Conservation (phyloP, 169 alveolate genomes). For the Babesia bigemina region DNA sequence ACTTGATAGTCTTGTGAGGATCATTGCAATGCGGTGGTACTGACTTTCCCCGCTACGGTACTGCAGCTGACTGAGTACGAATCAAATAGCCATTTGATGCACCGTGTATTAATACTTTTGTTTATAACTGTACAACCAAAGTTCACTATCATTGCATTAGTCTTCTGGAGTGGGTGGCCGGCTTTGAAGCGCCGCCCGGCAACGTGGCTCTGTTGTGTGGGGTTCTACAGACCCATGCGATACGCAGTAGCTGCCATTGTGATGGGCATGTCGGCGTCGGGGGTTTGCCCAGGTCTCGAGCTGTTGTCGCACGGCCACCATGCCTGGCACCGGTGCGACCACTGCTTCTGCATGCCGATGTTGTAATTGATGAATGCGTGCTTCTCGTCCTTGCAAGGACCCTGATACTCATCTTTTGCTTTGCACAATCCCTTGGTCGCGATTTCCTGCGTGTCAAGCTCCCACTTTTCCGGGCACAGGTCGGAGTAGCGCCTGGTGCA, state of each 20-base stretch:
- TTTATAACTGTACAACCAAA: too few species aligned
- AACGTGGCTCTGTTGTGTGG: too few species aligned
- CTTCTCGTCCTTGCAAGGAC: constrained; percentile 54
- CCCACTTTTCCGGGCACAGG: constrained; percentile 72
- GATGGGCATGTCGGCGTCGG: constrained; percentile 37
- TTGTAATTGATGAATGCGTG: constrained; percentile 46
- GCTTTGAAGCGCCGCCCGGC: too few species aligned
- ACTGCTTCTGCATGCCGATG: constrained; percentile 66
- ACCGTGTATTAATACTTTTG: too few species aligned
- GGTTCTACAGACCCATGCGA: constrained; percentile 14
- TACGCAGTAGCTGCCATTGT: constrained; percentile 25
- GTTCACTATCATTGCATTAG: too few species aligned
- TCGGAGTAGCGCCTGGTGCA: constrained; percentile 72
- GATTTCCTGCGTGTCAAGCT: constrained; percentile 11
- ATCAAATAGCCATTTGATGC: too few species aligned
- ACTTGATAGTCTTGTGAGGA: not conserved
- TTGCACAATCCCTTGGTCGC: constrained; percentile 20
- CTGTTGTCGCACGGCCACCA: constrained; percentile 65
- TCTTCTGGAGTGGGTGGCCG: too few species aligned
- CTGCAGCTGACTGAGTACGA: too few species aligned
- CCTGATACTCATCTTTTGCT: constrained; percentile 32
- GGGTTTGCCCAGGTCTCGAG: not conserved
- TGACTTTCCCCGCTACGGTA: too few species aligned
- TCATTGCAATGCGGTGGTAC: too few species aligned
- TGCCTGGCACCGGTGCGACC: constrained; percentile 62